phyloP scores from a whole-genome alignment of 768 basidiomycete species.

The Calocybe indica region DNA sequence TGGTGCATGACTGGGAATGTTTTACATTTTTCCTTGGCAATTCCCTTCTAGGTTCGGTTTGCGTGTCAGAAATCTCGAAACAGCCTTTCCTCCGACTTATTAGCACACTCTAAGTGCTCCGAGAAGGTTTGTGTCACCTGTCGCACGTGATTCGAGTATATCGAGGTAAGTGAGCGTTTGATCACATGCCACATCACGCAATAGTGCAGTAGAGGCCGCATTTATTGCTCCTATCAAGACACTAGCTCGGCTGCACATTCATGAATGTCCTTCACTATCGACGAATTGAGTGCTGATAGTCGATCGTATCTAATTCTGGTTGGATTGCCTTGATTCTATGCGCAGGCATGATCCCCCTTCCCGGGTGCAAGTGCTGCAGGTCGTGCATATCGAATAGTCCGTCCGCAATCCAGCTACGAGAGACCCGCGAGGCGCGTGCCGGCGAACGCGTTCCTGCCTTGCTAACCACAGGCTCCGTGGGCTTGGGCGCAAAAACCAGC shows the following conservation, averaged over 20 bases:
- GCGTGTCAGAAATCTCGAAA: neutral
- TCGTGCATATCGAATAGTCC: conserved; percentile 54
- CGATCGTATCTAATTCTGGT: no score
- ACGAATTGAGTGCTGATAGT: no score
- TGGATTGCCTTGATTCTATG: no score
- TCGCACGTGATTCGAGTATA: no score
- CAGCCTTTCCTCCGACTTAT: neutral
- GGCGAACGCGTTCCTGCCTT: conserved; percentile 66
- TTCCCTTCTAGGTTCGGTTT: neutral
- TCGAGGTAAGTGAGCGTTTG: no score
- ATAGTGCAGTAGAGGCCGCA: no score
- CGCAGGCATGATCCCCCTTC: conserved; percentile 28
- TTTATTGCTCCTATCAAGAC: no score
- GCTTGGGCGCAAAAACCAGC: conserved; percentile 21
- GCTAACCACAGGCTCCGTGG: conserved; percentile 51
- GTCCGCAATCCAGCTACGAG: conserved; percentile 63
- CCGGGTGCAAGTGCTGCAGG: conserved; percentile 56
- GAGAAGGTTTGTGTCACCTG: no score
- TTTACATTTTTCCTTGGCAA: conserved; percentile 1
- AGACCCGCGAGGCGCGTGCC: conserved; percentile 48
- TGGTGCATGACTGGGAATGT: neutral
- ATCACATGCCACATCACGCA: no score
- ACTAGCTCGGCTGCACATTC: no score
- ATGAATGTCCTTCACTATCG: no score
- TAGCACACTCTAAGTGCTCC: no score